Evolutionary conservation across 2,329 filamentous ascomycete species (phyloP).

Genomic region (Cercospora sesami): DNA sequence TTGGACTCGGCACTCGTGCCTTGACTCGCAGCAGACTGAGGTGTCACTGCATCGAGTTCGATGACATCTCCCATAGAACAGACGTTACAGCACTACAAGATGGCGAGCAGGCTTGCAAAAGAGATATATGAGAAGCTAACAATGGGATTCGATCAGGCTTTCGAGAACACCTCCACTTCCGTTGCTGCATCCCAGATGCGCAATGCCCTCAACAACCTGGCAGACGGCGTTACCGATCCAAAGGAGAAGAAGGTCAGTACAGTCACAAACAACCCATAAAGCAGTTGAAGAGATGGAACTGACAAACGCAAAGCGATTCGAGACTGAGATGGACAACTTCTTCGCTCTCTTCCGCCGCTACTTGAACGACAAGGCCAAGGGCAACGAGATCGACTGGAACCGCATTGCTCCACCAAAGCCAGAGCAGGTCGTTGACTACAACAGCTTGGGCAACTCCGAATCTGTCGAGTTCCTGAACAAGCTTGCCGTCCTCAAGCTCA

Average conservation of each 20-base stretch:
- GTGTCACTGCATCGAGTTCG: not conserved
- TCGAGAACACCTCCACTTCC: conserved; percentile 98
- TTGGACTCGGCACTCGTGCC: not conserved
- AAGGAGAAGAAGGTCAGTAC: conserved; percentile 70
- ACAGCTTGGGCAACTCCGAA: conserved; percentile 82
- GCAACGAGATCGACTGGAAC: conserved; percentile 93
- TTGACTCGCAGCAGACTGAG: not conserved
- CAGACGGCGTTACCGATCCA: conserved; percentile 83
- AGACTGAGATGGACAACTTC: conserved; percentile 99
- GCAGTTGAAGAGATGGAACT: conserved; percentile 5
- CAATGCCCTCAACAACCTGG: conserved; percentile 89
- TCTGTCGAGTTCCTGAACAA: conserved; percentile 95
- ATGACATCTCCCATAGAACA: not conserved
- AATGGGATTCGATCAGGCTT: conserved; percentile 63
- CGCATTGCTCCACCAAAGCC: conserved; percentile 91
- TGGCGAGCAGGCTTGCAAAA: conserved; percentile 16
- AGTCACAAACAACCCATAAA: not conserved
- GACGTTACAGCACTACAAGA: not conserved
- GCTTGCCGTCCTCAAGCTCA: conserved; percentile 97
- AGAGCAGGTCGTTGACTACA: conserved; percentile 93
- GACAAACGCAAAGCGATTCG: conserved; percentile 66
- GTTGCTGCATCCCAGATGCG: conserved; percentile 99
- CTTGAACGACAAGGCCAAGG: conserved; percentile 98
- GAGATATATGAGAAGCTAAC: conserved; percentile 24
- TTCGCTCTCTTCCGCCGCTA: conserved; percentile 98